Evolutionary conservation across 352 stramenopile species (phyloP).

Genomic region (Phytophthora pisi): DNA sequence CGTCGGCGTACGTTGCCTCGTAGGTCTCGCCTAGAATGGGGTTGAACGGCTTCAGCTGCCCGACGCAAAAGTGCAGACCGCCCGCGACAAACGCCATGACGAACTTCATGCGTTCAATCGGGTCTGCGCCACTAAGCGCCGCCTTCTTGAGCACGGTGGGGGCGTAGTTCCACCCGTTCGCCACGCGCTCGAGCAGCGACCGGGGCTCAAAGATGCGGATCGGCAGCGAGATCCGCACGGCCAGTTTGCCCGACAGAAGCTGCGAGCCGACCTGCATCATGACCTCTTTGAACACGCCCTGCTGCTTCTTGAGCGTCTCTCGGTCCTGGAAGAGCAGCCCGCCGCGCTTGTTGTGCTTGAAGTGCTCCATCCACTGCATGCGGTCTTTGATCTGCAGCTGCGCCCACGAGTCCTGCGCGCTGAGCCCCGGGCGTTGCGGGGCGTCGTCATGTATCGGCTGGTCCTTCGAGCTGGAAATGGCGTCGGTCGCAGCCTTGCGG

Average conservation of each 20-base stretch:
- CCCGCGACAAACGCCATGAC: conserved; percentile 73
- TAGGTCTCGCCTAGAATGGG: conserved; percentile 84
- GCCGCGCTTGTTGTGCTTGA: conserved; percentile 76
- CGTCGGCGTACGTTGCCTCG: conserved; percentile 72
- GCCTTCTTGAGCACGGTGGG: conserved; percentile 80
- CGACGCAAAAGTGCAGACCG: conserved; percentile 75
- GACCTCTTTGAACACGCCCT: conserved; percentile 82
- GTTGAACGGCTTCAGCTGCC: conserved; percentile 84
- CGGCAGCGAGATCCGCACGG: conserved; percentile 72
- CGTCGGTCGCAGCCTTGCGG: conserved; percentile 29
- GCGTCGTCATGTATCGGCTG: conserved; percentile 10
- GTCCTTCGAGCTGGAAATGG: conserved; percentile 6
- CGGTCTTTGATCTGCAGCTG: conserved; percentile 58
- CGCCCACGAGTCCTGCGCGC: conserved; percentile 48
- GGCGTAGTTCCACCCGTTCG: conserved; percentile 77
- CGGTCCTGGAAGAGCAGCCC: conserved; percentile 70
- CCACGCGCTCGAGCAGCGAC: conserved; percentile 75
- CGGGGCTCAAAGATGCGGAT: conserved; percentile 81
- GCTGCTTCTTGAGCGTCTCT: conserved; percentile 77
- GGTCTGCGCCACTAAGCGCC: conserved; percentile 47
- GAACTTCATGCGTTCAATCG: conserved; percentile 72
- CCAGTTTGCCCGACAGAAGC: conserved; percentile 69
- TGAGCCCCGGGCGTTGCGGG: conserved; percentile 16
- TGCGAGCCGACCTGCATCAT: conserved; percentile 79
- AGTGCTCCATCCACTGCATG: conserved; percentile 61